Conservation (phyloP, 805 yeast genomes). For the Cyberlindnera mississippiensis region DNA sequence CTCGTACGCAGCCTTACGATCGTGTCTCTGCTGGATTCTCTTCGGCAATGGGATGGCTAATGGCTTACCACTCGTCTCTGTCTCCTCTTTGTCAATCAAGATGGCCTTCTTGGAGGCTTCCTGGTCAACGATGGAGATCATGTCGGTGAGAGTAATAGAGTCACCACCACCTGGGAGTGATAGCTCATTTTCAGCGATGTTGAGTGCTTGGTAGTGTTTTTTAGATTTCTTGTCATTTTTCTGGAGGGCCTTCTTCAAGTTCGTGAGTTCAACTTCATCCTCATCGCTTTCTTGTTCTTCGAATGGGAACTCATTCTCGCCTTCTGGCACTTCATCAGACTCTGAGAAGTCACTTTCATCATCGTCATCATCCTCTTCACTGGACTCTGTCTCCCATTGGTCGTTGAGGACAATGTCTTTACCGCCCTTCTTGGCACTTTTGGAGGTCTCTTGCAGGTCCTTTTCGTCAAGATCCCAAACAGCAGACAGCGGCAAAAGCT, state of each 20-base stretch:
- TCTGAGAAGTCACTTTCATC: conserved; percentile 8
- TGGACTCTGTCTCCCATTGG: conserved; percentile 23
- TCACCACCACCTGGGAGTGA: conserved; percentile 58
- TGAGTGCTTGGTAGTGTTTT: conserved; percentile 47
- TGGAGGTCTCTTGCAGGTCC: conserved; percentile 32
- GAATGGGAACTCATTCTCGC: conserved; percentile 37
- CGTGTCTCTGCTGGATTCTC: conserved; percentile 79
- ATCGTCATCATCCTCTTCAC: conserved; percentile 26
- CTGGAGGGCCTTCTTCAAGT: conserved; percentile 37
- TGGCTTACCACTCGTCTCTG: conserved; percentile 41
- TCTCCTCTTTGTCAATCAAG: conserved; percentile 34
- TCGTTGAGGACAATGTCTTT: conserved; percentile 22
- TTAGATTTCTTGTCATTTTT: conserved; percentile 39
- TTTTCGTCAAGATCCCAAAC: conserved; percentile 82
- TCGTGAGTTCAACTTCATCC: conserved; percentile 47
- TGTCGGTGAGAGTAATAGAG: conserved; percentile 64
- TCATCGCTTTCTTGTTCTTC: conserved; percentile 42
- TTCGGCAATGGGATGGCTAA: conserved; percentile 80
- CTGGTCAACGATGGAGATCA: conserved; percentile 63
- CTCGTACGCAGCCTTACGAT: conserved; percentile 86
- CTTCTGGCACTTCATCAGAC: conserved; percentile 24
- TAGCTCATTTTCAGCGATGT: conserved; percentile 64
- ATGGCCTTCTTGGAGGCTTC: conserved; percentile 48
- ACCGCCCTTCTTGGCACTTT: conserved; percentile 20
- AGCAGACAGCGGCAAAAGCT: conserved; percentile 74